Base-by-base conservation (phyloP, 805 yeast species). In the Candida chilensis region DNA sequence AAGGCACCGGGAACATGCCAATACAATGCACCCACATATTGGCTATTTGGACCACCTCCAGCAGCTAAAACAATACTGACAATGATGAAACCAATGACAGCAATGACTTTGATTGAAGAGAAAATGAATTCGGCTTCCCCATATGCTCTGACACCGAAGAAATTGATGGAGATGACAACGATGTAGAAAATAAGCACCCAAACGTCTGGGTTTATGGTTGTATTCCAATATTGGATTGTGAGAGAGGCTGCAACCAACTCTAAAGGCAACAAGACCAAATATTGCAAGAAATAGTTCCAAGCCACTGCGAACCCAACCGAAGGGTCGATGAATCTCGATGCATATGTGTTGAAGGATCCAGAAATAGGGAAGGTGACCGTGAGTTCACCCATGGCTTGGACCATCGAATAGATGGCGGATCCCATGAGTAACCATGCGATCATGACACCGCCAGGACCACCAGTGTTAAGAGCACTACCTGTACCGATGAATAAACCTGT, bases 1-100 rank as follows among this genome's bases (percentile, higher is more conserved):
- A 82, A 78, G 1, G 87, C 75, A 30, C 90, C 90, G 0, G 84
- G 84, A 34, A 68, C 37, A 36, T 66, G 60, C 78, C 79, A 78
- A 53, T 70, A 70, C 34, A 50, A 57, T 9, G 67, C 74, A 16
- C 85, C 85, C 31, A 67, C 53, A 43, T 68, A 72, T 16, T 69
- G 67, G 27, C 67, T 71, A 14, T 33, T 51, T 15, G 68, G 66
- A 5, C 77, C 81, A 32, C 81, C 82, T 37, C 81, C 78, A 27
- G 67, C 56, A 8, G 61, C 63, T 20, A 71, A 51, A 27, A 74
- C 62, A 25, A 78, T 64, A 21, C 78, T 80, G 27, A 77, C 59
- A 21, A 78, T 64, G 38, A 75, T 69, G 42, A 73, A 77, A 4
- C 82, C 84, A 20, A 63, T 36, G 31, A 76, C 70, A 29, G 81